Evolutionary conservation across 2,329 filamentous ascomycete genomes (phyloP), one percentile per base, ranked within the genome.

Genomic region (Grosmannia penicillata): DNA sequence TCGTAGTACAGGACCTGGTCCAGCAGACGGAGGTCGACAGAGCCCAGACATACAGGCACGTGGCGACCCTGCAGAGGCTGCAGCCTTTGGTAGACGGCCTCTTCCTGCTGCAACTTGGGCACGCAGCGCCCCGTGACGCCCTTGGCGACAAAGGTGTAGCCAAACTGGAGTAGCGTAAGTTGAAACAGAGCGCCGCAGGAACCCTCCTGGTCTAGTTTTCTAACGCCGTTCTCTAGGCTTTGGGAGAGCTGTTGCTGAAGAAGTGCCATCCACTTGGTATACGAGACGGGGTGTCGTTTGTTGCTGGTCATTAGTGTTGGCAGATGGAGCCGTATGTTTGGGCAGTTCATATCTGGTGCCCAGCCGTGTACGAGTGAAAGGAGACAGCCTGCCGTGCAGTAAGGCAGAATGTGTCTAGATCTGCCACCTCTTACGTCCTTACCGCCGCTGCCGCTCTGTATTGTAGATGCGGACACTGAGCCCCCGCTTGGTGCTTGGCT

Each of bases 101-200:
- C 30, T 24, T 46, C 40, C 7, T 45, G 22, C 27, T 41, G 14
- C 26, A 46, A 36, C 35, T 14, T 18, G 1, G 26, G 37, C 26
- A 42, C 36, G 4, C 11, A 3, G 4, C 33, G 29, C 24, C 24
- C 28, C 15, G 42, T 43, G 11, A 33, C 42, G 18, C 56, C 56
- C 46, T 68, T 68, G 36, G 54, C 49, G 22, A 60, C 49, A 33
- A 67, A 58, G 2, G 55, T 62, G 49, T 66, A 67, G 42, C 60
- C 55, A 43, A 64, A 56, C 3, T 42, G 48, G 19, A 57, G 45
- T 28, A 67, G 51, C 8, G 55, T 60, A 4, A 66, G 47, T 38
- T 54, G 49, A 44, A 68, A 66, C 6, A 65, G 47, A 5, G 55
- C 57, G 14, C 60, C 55, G 8, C 56, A 52, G 1, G 58, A 45